Evolutionary conservation across 192 early-diverging fungal genomes (phyloP).

Genomic region (Backusella parvicylindrica): DNA sequence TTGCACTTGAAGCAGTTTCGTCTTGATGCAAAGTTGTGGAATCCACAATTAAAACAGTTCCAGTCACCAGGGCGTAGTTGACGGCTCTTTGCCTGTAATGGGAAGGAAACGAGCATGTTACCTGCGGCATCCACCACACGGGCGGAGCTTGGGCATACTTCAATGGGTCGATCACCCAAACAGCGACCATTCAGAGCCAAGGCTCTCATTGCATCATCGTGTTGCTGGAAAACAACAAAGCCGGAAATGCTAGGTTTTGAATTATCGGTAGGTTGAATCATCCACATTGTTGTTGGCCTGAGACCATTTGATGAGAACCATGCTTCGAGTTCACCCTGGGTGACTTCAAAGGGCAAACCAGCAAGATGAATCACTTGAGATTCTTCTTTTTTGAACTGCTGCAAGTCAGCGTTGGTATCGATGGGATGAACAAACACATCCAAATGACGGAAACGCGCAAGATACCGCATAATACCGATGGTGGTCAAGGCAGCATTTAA

Average conservation of each 20-base stretch:
- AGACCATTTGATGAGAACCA: slow-evolving; percentile 57
- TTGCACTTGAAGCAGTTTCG: slow-evolving; percentile 67
- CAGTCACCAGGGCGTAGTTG: slow-evolving; percentile 64
- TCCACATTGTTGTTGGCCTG: slow-evolving; percentile 53
- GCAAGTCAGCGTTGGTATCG: slow-evolving; percentile 57
- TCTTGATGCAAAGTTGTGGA: slow-evolving; percentile 68
- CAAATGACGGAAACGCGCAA: slow-evolving; percentile 43
- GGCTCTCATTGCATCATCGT: slow-evolving; percentile 60
- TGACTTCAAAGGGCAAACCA: slow-evolving; percentile 59
- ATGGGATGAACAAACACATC: slow-evolving; percentile 62
- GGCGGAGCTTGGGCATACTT: slow-evolving; percentile 61
- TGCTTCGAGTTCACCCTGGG: slow-evolving; percentile 56
- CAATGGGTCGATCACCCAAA: slow-evolving; percentile 56
- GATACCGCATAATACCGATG: slow-evolving; percentile 51
- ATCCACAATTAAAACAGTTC: slow-evolving; percentile 68
- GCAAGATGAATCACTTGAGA: slow-evolving; percentile 63
- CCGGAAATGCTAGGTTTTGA: slow-evolving; percentile 61
- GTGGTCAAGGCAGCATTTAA: slow-evolving; percentile 61
- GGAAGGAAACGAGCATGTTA: slow-evolving; percentile 54
- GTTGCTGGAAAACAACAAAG: slow-evolving; percentile 59
- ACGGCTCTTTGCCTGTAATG: slow-evolving; percentile 40
- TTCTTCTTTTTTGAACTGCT: slow-evolving; percentile 59
- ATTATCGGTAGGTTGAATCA: slow-evolving; percentile 55
- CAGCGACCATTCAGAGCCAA: slow-evolving; percentile 60
- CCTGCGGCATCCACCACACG: slow-evolving; percentile 55